Conservation (phyloP, 2,329 filamentous ascomycete species). For the Alternaria brassicicola region DNA sequence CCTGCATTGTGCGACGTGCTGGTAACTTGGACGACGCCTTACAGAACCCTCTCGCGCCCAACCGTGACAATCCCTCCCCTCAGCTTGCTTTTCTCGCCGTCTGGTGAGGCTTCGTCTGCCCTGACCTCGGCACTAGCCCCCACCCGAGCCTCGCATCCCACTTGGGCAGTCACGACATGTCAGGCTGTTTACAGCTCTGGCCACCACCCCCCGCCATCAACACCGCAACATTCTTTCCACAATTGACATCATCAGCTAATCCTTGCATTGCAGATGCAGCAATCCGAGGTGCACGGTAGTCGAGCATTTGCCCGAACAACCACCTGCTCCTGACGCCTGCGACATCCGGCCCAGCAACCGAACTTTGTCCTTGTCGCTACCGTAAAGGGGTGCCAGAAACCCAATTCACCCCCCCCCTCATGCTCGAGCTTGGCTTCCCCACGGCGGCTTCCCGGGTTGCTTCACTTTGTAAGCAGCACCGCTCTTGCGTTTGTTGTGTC, state of each 20-base stretch:
- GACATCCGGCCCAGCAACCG: conserved; percentile 1
- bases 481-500: neutral
- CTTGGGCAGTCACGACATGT: neutral
- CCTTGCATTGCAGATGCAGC: neutral
- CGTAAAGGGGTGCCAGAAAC: neutral
- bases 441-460: conserved; percentile 10
- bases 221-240: conserved; percentile 1
- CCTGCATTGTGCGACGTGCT: neutral
- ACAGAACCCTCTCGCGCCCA: neutral
- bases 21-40: neutral
- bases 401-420: neutral
- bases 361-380: conserved; percentile 6
- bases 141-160: neutral
- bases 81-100: conserved; percentile 9
- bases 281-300: neutral
- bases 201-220: conserved; percentile 13
- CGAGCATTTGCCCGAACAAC: neutral
- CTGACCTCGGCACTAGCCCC: conserved; percentile 2
- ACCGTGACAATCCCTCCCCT: neutral
- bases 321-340: neutral
- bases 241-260: conserved; percentile 10
- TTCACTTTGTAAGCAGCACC: neutral
- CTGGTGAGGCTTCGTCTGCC: neutral
- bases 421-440: neutral
- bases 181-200: conserved; percentile 9